Conservation (phyloP, 2,329 filamentous ascomycete genomes). For the Trichophyton equinum region DNA sequence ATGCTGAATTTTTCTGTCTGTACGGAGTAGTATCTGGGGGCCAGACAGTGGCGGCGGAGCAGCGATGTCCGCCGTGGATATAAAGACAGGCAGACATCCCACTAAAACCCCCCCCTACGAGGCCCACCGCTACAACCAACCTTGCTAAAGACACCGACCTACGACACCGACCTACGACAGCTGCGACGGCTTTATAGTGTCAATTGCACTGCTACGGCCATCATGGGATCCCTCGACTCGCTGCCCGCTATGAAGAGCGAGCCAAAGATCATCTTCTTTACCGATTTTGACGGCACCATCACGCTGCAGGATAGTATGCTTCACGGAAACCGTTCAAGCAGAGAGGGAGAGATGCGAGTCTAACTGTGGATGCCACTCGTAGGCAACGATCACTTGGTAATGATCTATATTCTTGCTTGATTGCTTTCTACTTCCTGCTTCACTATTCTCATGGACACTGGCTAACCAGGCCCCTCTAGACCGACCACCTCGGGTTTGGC, state of each 20-base stretch:
- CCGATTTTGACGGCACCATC: conserved; percentile 95
- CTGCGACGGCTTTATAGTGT: background rate
- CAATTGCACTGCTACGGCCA: background rate
- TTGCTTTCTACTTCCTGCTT: background rate
- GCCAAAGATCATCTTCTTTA: conserved; percentile 94
- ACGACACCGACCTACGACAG: background rate
- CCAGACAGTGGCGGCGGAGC: too few species aligned
- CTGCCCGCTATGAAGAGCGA: conserved; percentile 39
- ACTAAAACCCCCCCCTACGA: too few species aligned
- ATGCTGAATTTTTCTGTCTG: too few species aligned
- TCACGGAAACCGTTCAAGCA: background rate
- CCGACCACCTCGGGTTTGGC: conserved; percentile 85
- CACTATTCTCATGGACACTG: background rate
- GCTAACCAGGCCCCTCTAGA: conserved; percentile 38
- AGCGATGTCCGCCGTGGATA: too few species aligned
- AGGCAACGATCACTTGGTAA: conserved; percentile 55
- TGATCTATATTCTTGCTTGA: background rate
- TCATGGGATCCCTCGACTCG: conserved; percentile 12
- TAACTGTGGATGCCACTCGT: background rate
- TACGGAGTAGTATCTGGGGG: too few species aligned
- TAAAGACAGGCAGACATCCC: too few species aligned
- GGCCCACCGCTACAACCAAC: background rate
- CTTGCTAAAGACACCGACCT: background rate
- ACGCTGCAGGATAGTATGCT: conserved; percentile 56
- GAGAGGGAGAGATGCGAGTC: background rate